These are phyloP conservation scores for Phycomyces nitens DNA, from an alignment of 192 early-diverging fungal species.

Conservation along the genomic window DNA sequence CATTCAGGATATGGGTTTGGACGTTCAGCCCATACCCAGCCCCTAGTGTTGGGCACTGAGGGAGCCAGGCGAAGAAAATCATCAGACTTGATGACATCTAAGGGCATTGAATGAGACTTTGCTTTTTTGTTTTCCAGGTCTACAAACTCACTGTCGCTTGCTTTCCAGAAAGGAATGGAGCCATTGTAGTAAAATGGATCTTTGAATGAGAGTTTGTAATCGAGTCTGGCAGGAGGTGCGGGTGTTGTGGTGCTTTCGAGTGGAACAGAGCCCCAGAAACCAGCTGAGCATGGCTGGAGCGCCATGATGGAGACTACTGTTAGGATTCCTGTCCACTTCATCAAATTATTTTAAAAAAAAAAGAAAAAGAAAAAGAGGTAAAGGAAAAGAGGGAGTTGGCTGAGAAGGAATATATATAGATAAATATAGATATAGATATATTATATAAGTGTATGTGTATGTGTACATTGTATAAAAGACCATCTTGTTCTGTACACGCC, in stretches of 20 bases:
- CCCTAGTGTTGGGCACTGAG: conserved; percentile 51
- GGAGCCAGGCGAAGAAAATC: conserved; percentile 60
- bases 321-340: conserved; percentile 3
- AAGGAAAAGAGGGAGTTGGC: neutral
- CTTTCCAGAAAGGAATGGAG: conserved; percentile 49
- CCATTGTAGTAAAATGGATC: conserved; percentile 48
- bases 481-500: no score
- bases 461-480: neutral
- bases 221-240: conserved; percentile 33
- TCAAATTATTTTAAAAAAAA: neutral
- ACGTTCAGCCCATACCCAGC: conserved; percentile 56
- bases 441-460: neutral
- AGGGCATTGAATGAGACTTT: neutral
- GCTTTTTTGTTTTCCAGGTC: no score
- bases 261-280: conserved; percentile 10
- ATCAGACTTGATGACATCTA: conserved; percentile 26
- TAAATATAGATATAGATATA: neutral
- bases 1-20: conserved; percentile 68
- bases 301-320: neutral
- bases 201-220: conserved; percentile 64
- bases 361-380: conserved; percentile 9
- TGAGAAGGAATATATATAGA: neutral
- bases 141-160: conserved; percentile 41
- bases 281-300: neutral
- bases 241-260: conserved; percentile 8